These are phyloP conservation scores for Zoysia pacifica DNA, from an alignment of 176 grass and related monocot species.

Conservation along the genomic window DNA sequence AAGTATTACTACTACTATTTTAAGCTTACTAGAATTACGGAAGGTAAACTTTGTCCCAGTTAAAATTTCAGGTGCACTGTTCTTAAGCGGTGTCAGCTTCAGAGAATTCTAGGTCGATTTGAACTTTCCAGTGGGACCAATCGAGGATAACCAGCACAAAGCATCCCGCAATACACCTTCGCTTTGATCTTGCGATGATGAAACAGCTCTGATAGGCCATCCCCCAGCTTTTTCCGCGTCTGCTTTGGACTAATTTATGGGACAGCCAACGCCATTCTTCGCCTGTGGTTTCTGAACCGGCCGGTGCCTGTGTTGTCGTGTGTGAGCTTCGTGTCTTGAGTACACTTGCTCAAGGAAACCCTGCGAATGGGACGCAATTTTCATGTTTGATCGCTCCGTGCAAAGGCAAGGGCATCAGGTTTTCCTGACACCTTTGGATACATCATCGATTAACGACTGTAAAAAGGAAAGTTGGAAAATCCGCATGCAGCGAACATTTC, in stretches of 20 bases:
- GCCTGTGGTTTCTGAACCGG: conserved; percentile 6
- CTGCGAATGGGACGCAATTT: neutral
- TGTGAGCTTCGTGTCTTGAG: conserved; percentile 3
- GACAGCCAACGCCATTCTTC: conserved; percentile 2
- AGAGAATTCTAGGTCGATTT: neutral
- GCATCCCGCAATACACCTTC: conserved; percentile 20
- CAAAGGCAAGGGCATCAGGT: conserved; percentile 7
- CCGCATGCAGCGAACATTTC: neutral
- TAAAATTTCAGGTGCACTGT: neutral
- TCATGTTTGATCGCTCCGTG: neutral
- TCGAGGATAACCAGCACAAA: conserved; percentile 17
- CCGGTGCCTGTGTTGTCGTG: neutral
- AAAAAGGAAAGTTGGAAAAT: neutral
- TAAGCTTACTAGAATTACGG: neutral
- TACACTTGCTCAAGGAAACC: conserved; percentile 7
- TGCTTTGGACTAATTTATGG: conserved; percentile 36
- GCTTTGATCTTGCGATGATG: conserved; percentile 25
- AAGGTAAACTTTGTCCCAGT: neutral
- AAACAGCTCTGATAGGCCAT: conserved; percentile 9
- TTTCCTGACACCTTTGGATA: conserved; percentile 29
- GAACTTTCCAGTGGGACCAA: conserved; percentile 11
- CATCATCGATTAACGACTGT: neutral
- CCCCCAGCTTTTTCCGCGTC: neutral
- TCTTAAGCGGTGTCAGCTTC: neutral
- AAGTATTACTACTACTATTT: neutral